Evolutionary conservation across 129 eudicot genomes (phyloP).

Genomic region (Deinandra increscens): DNA sequence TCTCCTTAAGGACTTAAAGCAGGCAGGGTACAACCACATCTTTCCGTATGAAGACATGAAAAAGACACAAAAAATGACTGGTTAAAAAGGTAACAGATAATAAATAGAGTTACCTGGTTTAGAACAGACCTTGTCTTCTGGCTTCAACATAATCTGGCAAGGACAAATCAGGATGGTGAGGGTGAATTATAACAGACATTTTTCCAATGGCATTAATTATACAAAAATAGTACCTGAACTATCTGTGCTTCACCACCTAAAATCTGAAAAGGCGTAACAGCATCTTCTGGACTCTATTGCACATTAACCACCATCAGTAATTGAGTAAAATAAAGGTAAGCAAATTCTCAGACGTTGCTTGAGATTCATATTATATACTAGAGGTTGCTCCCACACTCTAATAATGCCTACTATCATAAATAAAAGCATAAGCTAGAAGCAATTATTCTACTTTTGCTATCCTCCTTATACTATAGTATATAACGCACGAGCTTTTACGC

Average conservation of each 20-base stretch:
- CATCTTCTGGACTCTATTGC: conserved; percentile 79
- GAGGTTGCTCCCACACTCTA: background rate
- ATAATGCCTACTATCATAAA: background rate
- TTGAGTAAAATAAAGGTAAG: conserved; percentile 1
- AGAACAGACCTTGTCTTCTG: conserved; percentile 80
- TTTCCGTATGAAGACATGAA: background rate
- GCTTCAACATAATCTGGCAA: conserved; percentile 88
- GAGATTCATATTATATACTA: background rate
- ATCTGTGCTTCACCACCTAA: conserved; percentile 98
- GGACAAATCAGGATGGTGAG: background rate
- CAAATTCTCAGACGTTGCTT: background rate
- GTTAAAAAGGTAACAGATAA: background rate
- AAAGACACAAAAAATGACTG: background rate
- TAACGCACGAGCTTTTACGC: background rate
- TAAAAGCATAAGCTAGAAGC: background rate
- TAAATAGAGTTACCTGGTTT: conserved; percentile 63
- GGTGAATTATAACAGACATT: background rate
- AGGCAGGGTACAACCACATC: background rate
- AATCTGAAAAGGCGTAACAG: conserved; percentile 88
- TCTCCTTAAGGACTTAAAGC: background rate
- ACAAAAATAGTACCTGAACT: conserved; percentile 62
- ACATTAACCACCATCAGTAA: background rate
- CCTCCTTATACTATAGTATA: background rate
- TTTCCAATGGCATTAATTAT: background rate
- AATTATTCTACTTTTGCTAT: background rate